Conservation (phyloP, 78 protist species). For the Chrysochromulina tobinii region DNA sequence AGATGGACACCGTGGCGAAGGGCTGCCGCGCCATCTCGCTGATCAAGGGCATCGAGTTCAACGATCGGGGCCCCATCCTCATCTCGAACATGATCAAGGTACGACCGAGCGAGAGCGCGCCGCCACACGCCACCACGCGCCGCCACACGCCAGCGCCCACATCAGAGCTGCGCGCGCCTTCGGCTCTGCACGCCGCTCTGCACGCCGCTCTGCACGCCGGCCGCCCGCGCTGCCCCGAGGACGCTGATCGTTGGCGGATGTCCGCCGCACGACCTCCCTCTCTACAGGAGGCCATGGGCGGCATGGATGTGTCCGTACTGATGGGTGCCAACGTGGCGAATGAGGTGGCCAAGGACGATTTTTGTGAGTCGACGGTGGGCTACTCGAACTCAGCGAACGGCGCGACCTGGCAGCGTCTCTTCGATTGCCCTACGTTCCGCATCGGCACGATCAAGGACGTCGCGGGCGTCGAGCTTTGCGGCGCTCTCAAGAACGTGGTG, state of each 20-base stretch:
- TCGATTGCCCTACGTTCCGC: slow-evolving; percentile 47
- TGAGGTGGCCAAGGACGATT: slow-evolving; percentile 60
- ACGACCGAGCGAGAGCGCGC: no score
- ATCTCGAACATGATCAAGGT: slow-evolving; percentile 49
- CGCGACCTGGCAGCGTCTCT: slow-evolving; percentile 3
- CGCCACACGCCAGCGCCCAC: no score
- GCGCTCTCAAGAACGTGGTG: slow-evolving; percentile 74
- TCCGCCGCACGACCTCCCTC: no score
- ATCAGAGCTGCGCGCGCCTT: no score
- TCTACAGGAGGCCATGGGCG: neutral
- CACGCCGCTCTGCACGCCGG: no score
- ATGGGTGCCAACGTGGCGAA: slow-evolving; percentile 78
- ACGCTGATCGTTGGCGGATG: no score
- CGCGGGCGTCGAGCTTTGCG: slow-evolving; percentile 67
- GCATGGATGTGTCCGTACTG: slow-evolving; percentile 43
- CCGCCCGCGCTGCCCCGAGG: no score
- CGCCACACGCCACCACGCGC: no score
- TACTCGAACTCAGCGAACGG: neutral
- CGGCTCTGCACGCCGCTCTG: no score
- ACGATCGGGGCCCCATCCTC: slow-evolving; percentile 28
- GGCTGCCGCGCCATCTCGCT: slow-evolving; percentile 59
- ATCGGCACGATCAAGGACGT: slow-evolving; percentile 39
- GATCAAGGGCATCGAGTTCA: slow-evolving; percentile 53
- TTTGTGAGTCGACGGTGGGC: slow-evolving; percentile 75
- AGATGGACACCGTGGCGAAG: neutral